Evolutionary conservation across 208 protist species (phyloP).

Genomic region (Blechomonas ayalai): DNA sequence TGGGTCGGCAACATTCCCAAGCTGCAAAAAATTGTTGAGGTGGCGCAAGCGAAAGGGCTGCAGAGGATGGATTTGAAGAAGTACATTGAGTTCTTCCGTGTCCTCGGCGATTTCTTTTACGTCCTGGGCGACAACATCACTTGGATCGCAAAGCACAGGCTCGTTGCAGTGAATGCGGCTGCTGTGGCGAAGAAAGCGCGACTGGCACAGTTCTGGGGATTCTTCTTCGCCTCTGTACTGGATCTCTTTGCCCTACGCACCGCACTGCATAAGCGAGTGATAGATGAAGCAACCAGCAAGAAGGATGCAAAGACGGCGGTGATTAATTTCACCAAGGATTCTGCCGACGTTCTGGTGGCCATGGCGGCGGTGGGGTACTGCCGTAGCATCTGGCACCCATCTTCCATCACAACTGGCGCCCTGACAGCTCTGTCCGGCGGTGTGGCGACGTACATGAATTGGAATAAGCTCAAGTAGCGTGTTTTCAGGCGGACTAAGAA

Average conservation of each 20-base stretch:
- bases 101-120: constrained; percentile 83
- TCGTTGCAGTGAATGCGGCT: constrained; percentile 50
- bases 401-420: constrained; percentile 41
- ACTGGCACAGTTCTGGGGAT: constrained; percentile 90
- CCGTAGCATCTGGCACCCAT: constrained; percentile 61
- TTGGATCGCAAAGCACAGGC: constrained; percentile 76
- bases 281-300: constrained; percentile 41
- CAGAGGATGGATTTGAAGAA: constrained; percentile 43
- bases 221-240: constrained; percentile 82
- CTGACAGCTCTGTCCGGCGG: constrained; percentile 81
- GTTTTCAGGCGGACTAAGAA: too few species aligned
- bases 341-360: constrained; percentile 69
- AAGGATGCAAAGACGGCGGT: constrained; percentile 74
- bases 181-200: constrained; percentile 51
- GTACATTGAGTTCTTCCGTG: constrained; percentile 77
- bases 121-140: constrained; percentile 85
- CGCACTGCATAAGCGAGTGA: constrained; percentile 44
- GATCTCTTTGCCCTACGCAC: constrained; percentile 66
- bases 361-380: constrained; percentile 85
- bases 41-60: constrained; percentile 29
- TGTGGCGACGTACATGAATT: constrained; percentile 87
- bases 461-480: constrained; percentile 80
- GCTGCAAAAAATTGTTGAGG: constrained; percentile 39
- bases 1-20: constrained; percentile 85
- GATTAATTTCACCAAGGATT: constrained; percentile 74